These are phyloP conservation scores for Rubia tinctorum DNA, from an alignment of 305 asterid genomes.

Conservation along the genomic window DNA sequence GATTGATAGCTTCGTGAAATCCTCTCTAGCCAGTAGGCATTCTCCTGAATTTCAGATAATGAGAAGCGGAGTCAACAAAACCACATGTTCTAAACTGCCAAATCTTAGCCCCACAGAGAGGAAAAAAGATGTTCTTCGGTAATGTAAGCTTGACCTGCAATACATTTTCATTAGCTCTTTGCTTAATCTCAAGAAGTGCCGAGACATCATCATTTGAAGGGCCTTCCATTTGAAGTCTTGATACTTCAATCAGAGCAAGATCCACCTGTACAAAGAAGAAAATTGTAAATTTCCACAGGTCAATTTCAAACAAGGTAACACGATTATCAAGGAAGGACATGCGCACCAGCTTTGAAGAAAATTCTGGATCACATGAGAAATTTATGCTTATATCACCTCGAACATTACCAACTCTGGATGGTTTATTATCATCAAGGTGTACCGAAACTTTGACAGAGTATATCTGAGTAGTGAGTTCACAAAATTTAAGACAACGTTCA, in stretches of 20 bases:
- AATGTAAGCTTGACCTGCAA: slow-evolving; percentile 51
- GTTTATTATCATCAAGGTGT: slow-evolving; percentile 92
- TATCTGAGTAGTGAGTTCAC: slow-evolving; percentile 40
- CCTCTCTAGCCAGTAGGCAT: slow-evolving; percentile 81
- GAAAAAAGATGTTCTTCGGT: neutral
- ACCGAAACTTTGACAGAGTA: slow-evolving; percentile 94
- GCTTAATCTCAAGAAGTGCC: slow-evolving; percentile 85
- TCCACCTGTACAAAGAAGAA: slow-evolving; percentile 50
- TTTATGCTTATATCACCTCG: slow-evolving; percentile 89
- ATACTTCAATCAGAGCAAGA: slow-evolving; percentile 80
- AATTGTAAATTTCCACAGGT: slow-evolving; percentile 27
- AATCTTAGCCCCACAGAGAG: neutral
- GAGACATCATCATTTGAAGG: slow-evolving; percentile 71
- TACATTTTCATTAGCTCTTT: slow-evolving; percentile 95
- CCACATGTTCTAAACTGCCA: neutral
- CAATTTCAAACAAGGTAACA: slow-evolving; percentile 18
- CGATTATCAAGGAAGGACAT: neutral
- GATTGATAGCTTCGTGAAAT: slow-evolving; percentile 92
- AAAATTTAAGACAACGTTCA: slow-evolving; percentile 25
- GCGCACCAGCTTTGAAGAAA: slow-evolving; percentile 71
- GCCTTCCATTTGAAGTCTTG: slow-evolving; percentile 82
- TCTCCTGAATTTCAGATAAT: slow-evolving; percentile 56
- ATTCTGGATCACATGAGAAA: slow-evolving; percentile 93
- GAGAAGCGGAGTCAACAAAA: slow-evolving; percentile 20
- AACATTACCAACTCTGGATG: slow-evolving; percentile 78